Evolutionary conservation across 805 yeast species (phyloP), one percentile per base, ranked within the genome.

Genomic region (Saturnispora quitensis): DNA sequence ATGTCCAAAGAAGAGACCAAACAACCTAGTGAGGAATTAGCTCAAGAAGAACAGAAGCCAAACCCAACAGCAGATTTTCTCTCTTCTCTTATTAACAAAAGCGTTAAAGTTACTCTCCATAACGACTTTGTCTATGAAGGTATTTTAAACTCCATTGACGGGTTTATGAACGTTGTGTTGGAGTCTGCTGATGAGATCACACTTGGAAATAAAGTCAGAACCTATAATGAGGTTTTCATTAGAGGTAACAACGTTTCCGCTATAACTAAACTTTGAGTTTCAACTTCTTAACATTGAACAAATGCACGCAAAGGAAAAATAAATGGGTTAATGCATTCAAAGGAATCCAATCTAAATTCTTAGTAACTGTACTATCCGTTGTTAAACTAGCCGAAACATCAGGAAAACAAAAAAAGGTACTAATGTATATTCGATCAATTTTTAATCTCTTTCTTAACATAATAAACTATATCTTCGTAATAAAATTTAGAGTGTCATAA

Each of bases 81-180:
- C 35, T 74, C 87, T 28, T 83, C 81, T 46, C 84, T 93, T 53
- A 82, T 86, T 25, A 95, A 96, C 45, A 77, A 83, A 48, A 71
- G 78, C 17, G 97, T 93, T 22, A 71, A 83, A 40, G 97, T 93
- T 28, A 89, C 86, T 66, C 77, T 90, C 50, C 80, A 84, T 64
- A 86, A 93, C 35, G 98, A 97, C 13, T 82, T 90, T 55, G 87
- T 87, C 54, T 93, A 89, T 68, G 78, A 74, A 45, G 95, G 91
- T 57, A 69, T 61, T 58, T 62, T 59, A 13, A 50, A 87, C 60
- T 87, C 97, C 40, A 90, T 93, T 53, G 99, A 93, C 65, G 98
- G 98, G 8, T 93, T 83, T 72, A 89, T 93, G 97, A 93, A 93
- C 69, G 84, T 93, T 47, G 95, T 91, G 2, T 74, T 93, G 57